A percentile compares a stretch with the other conserved stretches of the same genome.
These are phyloP conservation scores for Bretschneidera sinensis DNA, from an alignment of 345 rosid genomes.

Conservation along the genomic window DNA sequence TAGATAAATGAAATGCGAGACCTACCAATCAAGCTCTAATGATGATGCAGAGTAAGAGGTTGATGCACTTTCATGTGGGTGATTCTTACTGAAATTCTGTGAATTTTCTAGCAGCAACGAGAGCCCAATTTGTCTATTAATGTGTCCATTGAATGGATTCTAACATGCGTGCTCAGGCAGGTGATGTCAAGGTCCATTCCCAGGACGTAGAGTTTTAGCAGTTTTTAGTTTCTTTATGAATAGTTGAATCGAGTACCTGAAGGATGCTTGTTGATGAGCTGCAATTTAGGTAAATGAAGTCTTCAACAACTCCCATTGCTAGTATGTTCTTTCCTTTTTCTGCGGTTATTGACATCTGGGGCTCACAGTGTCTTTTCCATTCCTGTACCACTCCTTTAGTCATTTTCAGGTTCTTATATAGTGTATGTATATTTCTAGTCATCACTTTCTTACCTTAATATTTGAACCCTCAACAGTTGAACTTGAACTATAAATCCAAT, in stretches of 20 bases:
- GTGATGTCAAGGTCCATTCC: not conserved
- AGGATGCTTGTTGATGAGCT: constrained; percentile 64
- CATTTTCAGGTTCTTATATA: constrained; percentile 7
- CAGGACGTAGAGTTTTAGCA: not conserved
- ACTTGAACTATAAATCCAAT: constrained; percentile 76
- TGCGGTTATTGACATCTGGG: constrained; percentile 49
- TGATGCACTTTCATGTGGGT: not conserved
- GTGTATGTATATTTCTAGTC: not conserved
- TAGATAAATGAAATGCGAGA: too few species aligned
- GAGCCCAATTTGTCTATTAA: too few species aligned
- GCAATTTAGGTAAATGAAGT: constrained; percentile 74
- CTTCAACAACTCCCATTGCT: constrained; percentile 76
- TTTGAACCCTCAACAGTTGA: constrained; percentile 63
- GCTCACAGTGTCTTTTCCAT: constrained; percentile 59
- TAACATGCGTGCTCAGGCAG: too few species aligned
- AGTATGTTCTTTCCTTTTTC: constrained; percentile 47
- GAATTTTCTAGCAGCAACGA: too few species aligned
- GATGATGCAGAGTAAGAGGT: not conserved
- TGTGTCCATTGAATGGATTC: too few species aligned
- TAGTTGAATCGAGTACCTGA: constrained; percentile 40
- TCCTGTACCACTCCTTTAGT: constrained; percentile 41
- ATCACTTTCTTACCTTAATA: constrained; percentile 48
- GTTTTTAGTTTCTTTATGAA: not conserved
- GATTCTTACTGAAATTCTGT: too few species aligned
- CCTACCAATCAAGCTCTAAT: too few species aligned